Percentiles rank a stretch among this genome's conserved stretches.
These are phyloP conservation scores for Alternaria arborescens DNA, from an alignment of 2,329 filamentous ascomycete genomes.

Conservation along the genomic window DNA sequence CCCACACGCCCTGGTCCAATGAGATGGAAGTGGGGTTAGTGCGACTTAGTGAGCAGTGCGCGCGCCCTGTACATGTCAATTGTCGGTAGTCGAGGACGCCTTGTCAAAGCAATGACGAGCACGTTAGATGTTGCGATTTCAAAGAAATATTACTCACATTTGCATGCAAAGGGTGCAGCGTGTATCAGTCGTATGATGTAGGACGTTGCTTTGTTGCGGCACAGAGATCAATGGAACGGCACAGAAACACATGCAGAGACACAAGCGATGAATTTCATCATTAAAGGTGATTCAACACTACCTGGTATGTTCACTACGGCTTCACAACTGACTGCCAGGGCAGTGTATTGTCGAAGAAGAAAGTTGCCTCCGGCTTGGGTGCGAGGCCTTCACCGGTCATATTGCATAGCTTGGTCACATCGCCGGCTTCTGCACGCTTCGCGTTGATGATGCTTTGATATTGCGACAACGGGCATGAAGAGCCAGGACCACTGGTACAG, in stretches of 20 bases:
- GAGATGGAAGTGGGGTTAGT: conserved; percentile 5
- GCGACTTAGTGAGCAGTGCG: neutral
- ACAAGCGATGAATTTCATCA: neutral
- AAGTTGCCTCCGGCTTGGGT: conserved; percentile 31
- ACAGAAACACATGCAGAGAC: neutral
- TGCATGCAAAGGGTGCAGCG: neutral
- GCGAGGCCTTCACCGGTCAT: conserved; percentile 26
- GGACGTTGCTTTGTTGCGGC: neutral
- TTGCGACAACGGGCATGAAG: conserved; percentile 42
- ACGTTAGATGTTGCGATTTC: neutral
- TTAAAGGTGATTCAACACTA: neutral
- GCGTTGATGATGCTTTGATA: conserved; percentile 52
- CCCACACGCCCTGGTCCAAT: neutral
- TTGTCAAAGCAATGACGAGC: neutral
- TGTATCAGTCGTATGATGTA: neutral
- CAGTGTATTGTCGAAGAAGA: conserved; percentile 39
- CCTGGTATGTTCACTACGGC: conserved; percentile 9
- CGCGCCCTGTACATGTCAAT: conserved; percentile 19
- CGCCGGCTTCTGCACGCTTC: conserved; percentile 58
- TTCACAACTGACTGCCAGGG: conserved; percentile 35
- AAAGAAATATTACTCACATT: neutral
- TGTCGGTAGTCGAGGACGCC: neutral
- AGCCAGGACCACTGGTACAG: conserved; percentile 64
- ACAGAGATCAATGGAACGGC: neutral
- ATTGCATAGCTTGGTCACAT: conserved; percentile 59